Evolutionary conservation across 805 yeast species (phyloP).

Genomic region (Sugiyamaella smithiae): DNA sequence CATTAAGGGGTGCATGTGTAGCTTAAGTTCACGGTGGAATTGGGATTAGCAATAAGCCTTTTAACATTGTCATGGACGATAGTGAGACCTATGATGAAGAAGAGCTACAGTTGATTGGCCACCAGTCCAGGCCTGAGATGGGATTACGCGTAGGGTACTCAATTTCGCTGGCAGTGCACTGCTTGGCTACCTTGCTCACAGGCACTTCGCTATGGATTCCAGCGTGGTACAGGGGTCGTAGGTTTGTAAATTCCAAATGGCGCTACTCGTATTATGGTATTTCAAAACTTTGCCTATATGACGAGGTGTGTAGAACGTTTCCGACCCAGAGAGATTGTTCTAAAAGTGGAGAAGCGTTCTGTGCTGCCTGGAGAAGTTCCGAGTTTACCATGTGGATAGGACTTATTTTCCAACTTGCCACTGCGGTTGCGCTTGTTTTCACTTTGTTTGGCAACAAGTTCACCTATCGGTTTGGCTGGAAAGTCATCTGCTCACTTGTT

Average conservation of each 20-base stretch:
- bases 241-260: background rate
- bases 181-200: background rate
- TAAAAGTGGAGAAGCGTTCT: constrained; percentile 22
- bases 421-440: constrained; percentile 24
- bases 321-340: constrained; percentile 24
- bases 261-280: constrained; percentile 17
- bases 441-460: constrained; percentile 22
- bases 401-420: constrained; percentile 25
- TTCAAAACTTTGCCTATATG: constrained; percentile 13
- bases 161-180: background rate
- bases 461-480: constrained; percentile 20
- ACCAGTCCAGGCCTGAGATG: no score
- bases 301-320: constrained; percentile 21
- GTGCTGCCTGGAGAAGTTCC: constrained; percentile 32
- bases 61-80: no score
- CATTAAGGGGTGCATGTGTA: no score
- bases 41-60: no score
- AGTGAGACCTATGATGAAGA: no score
- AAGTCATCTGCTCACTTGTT: constrained; percentile 12
- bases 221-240: constrained; percentile 8
- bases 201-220: constrained; percentile 9
- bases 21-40: no score
- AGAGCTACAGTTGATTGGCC: no score
- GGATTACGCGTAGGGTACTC: background rate
- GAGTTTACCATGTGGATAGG: constrained; percentile 28